These are phyloP conservation scores for Emmonsiellopsis sp. DNA, from an alignment of 2,329 filamentous ascomycete species.

Conservation along the genomic window DNA sequence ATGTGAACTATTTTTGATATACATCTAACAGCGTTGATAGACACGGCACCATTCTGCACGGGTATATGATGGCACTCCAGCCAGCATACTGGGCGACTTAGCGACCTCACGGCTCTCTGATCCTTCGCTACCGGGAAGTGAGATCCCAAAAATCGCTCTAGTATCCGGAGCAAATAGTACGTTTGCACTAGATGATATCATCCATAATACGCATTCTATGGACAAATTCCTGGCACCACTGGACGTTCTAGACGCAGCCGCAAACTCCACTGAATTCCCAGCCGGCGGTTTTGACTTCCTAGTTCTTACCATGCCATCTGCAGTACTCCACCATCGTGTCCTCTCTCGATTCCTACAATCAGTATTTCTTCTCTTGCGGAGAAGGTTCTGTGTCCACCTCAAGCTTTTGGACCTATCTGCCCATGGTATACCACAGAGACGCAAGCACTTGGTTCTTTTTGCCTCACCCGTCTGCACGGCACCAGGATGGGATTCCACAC, in stretches of 20 bases:
- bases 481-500: too few relatives aligned
- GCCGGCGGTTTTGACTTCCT: conserved; percentile 4
- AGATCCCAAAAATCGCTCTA: conserved; percentile 5
- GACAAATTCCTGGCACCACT: conserved; percentile 4
- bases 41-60: too few relatives aligned
- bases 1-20: too few relatives aligned
- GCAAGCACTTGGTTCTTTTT: too few relatives aligned
- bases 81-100: too few relatives aligned
- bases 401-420: too few relatives aligned
- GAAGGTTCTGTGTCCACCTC: not conserved
- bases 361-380: conserved; percentile 7
- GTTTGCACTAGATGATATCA: conserved; percentile 6
- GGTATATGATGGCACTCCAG: too few relatives aligned
- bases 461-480: too few relatives aligned
- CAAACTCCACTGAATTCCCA: not conserved
- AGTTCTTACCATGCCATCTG: conserved; percentile 8
- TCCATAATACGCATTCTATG: not conserved
- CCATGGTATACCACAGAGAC: too few relatives aligned
- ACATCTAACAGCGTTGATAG: too few relatives aligned
- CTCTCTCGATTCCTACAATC: conserved; percentile 1
- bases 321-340: conserved; percentile 6
- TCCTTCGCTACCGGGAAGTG: too few relatives aligned
- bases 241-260: not conserved
- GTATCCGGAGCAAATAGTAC: conserved; percentile 3
- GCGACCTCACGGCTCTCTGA: not conserved